Base-by-base conservation (phyloP, 2,329 filamentous ascomycete genomes). In the Aspergillus pseudoviridinutans region DNA sequence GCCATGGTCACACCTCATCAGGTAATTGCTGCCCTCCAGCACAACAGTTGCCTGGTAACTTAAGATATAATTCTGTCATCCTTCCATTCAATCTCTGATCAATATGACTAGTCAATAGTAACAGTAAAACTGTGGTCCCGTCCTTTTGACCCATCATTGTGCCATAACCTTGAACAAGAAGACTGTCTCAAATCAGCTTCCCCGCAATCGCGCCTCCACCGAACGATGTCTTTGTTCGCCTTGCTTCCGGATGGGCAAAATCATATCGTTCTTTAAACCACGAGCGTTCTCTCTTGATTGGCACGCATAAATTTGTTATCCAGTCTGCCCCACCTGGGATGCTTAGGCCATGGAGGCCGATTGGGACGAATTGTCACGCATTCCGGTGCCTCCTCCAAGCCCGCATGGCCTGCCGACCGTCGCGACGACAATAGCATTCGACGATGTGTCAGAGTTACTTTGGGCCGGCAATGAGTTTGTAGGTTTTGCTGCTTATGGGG, bases 401-500 rank as follows among this genome's bases (percentile, higher is more conserved):
- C 81, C 86, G 68, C 87, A 89, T 78, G 83, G 83, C 64, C 79
- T 89, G 68, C 83, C 87, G 47, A 89, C 89, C 24, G 85, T 86
- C 57, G 86, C 91, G 64, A 88, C 89, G 49, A 88, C 91, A 2
- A 84, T 97, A 74, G 88, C 89, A 50, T 99, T 99, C 75, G 94
- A 99, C 74, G 89, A 88, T 57, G 82, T 83, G 42, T 89, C 96
- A 73, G 94, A 99, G 74, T 82, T 99, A 38, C 78, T 99, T 54
- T 99, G 95, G 94, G 86, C 87, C 3, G 95, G 92, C 50, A 96
- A 94, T 74, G 90, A 94, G 78, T 91, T 87, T 81, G 91, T 94
- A 80, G 79, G 84, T 75, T 38, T 44, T 9, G 28, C 14, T 2
- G 53, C 58, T 63, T 35, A 6, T 53, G 8, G 35, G 28, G 24